phyloP scores from a whole-genome alignment of 495 filamentous ascomycete genomes.

The Penicillium manginii region DNA sequence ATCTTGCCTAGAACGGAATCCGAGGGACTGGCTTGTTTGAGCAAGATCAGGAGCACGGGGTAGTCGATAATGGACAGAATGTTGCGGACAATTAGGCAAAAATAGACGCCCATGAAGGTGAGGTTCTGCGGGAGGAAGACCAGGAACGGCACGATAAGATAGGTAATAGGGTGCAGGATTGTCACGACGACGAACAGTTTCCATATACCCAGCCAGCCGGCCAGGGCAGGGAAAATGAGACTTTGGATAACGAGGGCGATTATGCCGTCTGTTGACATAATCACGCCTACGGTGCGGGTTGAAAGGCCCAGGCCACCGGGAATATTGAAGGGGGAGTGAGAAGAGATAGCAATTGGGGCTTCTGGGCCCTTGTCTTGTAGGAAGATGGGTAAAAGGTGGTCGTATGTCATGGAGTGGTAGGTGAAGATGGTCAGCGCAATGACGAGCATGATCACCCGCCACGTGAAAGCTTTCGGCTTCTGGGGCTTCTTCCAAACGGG shows the following conservation, averaged over 20 bases:
- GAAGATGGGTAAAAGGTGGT: slow-evolving; percentile 83
- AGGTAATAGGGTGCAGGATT: slow-evolving; percentile 72
- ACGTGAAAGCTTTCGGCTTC: slow-evolving; percentile 60
- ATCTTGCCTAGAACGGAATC: slow-evolving; percentile 71
- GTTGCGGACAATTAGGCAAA: slow-evolving; percentile 72
- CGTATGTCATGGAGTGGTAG: slow-evolving; percentile 87
- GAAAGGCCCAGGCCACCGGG: slow-evolving; percentile 77
- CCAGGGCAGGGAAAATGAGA: slow-evolving; percentile 71
- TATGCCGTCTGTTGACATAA: slow-evolving; percentile 78
- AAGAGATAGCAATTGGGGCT: slow-evolving; percentile 24
- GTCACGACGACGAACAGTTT: slow-evolving; percentile 73
- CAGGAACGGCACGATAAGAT: slow-evolving; percentile 74
- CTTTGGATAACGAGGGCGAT: slow-evolving; percentile 82
- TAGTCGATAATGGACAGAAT: slow-evolving; percentile 77
- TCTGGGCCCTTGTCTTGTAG: slow-evolving; percentile 66
- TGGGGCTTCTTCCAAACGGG: slow-evolving; percentile 33
- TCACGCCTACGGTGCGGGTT: slow-evolving; percentile 71
- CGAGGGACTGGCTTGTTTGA: slow-evolving; percentile 80
- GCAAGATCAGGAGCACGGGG: slow-evolving; percentile 77
- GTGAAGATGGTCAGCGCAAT: slow-evolving; percentile 79
- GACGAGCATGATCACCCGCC: slow-evolving; percentile 69
- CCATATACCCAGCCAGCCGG: slow-evolving; percentile 74
- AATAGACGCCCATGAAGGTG: slow-evolving; percentile 71
- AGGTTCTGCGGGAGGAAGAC: slow-evolving; percentile 60
- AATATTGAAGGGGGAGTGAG: slow-evolving; percentile 55